Evolutionary conservation across 139 green algal genomes (phyloP), one percentile per base, ranked within the genome.

Genomic region (Prasinococcaceae sp.): DNA sequence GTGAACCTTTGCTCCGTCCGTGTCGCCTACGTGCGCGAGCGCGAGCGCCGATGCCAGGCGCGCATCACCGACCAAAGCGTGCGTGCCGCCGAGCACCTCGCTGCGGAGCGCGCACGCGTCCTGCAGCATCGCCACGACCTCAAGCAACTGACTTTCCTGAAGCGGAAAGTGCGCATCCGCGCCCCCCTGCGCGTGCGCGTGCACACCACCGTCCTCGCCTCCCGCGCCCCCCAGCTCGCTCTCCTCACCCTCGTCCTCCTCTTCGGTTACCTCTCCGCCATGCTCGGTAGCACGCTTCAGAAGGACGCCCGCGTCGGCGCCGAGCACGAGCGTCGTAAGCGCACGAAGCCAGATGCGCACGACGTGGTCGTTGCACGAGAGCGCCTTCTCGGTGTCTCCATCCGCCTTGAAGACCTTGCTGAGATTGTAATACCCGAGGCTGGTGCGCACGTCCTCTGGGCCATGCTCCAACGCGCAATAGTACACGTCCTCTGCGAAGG

Each of bases 401-500:
- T 45, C 39, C 20, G 35, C 45, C 58, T 77, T 61, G 36, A 83
- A 83, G 6, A 82, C 73, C 66, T 87, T 87, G 45, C 68, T 65
- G 55, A 90, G 58, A 66, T 90, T 90, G 75, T 86, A 90, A 58
- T 80, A 90, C 0, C 79, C 81, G 25, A 90, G 48, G 22, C 58
- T 72, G 14, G 79, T 84, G 29, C 79, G 68, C 30, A 77, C 60
- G 38, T 88, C 79, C 53, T 80, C 59, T 16, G 80, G 63, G 12
- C 81, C 81, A 49, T 88, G 80, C 53, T 86, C 80, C 20, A 84
- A 53, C 2, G 69, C 63, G 55, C 74, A 88, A 49, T 83, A 75
- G 66, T 83, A 92, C 20, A 88, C 76, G 47, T 92, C 80, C 47
- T 86, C 74, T 1, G 72, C 73, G 60, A 85, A 85, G 0, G 68